Evolutionary conservation across 768 basidiomycete genomes (phyloP).

Genomic region (Collybia mongolica): DNA sequence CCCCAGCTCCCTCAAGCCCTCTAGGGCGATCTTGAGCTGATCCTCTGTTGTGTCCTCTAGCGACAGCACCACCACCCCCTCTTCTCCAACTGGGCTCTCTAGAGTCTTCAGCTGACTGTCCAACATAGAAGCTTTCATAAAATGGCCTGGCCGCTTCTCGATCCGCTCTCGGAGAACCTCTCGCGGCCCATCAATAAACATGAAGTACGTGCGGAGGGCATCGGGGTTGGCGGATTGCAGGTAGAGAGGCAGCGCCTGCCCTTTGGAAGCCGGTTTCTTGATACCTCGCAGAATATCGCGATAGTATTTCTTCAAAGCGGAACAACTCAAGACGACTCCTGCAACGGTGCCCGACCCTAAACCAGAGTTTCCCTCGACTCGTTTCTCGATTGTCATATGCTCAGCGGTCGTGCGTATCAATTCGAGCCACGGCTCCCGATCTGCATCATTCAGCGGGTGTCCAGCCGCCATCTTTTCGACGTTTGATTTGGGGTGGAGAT

Average conservation of each 20-base stretch:
- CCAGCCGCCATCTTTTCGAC: conserved; percentile 87
- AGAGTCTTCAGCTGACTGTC: conserved; percentile 73
- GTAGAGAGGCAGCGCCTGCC: conserved; percentile 19
- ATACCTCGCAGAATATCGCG: conserved; percentile 77
- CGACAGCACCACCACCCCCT: conserved; percentile 64
- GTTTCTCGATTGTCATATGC: conserved; percentile 26
- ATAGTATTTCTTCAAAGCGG: conserved; percentile 79
- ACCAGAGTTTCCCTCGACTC: background rate
- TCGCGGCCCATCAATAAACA: conserved; percentile 68
- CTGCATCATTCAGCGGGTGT: conserved; percentile 72
- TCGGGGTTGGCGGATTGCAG: conserved; percentile 25
- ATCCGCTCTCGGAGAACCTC: conserved; percentile 64
- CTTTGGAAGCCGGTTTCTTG: conserved; percentile 7
- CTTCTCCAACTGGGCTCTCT: conserved; percentile 68
- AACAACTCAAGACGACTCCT: conserved; percentile 85
- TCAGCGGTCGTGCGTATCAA: conserved; percentile 67
- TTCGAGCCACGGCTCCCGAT: conserved; percentile 85
- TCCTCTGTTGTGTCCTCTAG: conserved; percentile 50
- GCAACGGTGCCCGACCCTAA: conserved; percentile 9
- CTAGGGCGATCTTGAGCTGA: conserved; percentile 50
- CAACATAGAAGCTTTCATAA: conserved; percentile 83
- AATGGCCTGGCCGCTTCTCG: conserved; percentile 65
- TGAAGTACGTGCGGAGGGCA: conserved; percentile 66
- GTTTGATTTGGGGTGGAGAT: conserved; percentile 78
- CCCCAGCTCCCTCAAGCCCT: conserved; percentile 31